Evolutionary conservation across 345 rosid species (phyloP), one percentile per base, ranked within the genome.

Genomic region (Pugionium cornutum): DNA sequence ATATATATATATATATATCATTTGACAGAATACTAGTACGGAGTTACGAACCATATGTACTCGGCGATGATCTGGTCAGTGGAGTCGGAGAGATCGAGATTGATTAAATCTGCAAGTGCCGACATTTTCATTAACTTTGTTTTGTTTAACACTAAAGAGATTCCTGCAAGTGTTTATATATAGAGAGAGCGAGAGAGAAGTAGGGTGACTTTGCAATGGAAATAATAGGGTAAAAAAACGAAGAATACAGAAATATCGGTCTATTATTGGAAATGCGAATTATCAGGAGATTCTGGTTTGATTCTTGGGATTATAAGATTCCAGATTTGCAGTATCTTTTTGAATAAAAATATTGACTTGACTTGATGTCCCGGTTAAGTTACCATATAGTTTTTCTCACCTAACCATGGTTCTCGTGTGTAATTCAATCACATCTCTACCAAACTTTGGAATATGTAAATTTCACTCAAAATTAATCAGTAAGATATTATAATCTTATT

Each of bases 1-100:
- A 36, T 18, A 18, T 18, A 25, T 32, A 34, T 25, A 62, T 2
- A 27, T n/a, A 36, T 18, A 18, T 18, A 25, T 32, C 8, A 27
- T 50, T 11, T 10, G 46, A 71, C 5, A 47, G 27, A 62, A 18
- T 18, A 18, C 18, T 18, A 18, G 18, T 18, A 18, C 18, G 18
- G 18, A 18, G 18, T 18, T 5, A 27, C 44, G 7, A 26, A 89
- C 96, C 95, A 89, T 48, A 87, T 73, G 70, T 89, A 89, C 64
- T 89, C 97, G 37, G 97, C 95, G 37, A 87, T 83, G 81, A 89
- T 78, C 66, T 87, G 81, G 7, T 84, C 79, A 1, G 88, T 76
- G 53, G 84, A 31, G 0, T 81, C 84, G 1, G 81, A 68, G 62
- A 87, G 87, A 49, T 89, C 53, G 51, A 89, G 78, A 77, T 85